phyloP scores from a whole-genome alignment of 2,329 filamentous ascomycete species.

The Periconia digitata region DNA sequence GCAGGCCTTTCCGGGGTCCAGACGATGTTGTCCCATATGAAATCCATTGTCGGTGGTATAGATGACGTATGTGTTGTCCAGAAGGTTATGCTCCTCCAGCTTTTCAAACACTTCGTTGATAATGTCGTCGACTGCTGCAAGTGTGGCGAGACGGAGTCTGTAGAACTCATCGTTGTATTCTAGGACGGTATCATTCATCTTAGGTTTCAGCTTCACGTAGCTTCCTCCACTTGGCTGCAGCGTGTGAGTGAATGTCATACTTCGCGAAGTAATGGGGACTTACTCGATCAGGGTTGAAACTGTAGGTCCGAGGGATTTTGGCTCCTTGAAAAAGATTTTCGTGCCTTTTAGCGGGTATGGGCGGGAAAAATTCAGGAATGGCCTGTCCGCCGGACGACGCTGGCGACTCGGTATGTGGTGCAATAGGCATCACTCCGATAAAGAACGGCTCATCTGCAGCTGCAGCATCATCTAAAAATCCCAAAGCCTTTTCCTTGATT shows the following conservation, averaged over 20 bases:
- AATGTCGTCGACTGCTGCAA: constrained; percentile 58
- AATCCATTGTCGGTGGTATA: constrained; percentile 46
- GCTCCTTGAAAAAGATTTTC: constrained; percentile 61
- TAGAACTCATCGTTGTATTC: constrained; percentile 57
- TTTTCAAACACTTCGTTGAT: constrained; percentile 48
- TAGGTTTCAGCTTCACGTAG: constrained; percentile 49
- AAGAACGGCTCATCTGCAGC: constrained; percentile 64
- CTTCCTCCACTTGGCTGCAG: constrained; percentile 43
- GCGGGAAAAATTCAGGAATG: constrained; percentile 46
- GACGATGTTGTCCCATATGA: constrained; percentile 44
- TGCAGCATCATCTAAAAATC: constrained; percentile 62
- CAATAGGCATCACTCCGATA: constrained; percentile 65
- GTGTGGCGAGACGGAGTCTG: constrained; percentile 49
- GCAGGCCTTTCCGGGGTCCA: constrained; percentile 45
- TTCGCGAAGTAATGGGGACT: constrained; percentile 18
- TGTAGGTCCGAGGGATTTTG: constrained; percentile 61
- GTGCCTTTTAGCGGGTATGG: constrained; percentile 62
- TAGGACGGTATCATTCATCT: constrained; percentile 49
- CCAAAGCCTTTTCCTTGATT: constrained; percentile 59
- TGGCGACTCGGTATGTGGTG: constrained; percentile 63
- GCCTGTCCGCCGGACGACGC: constrained; percentile 20
- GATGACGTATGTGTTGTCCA: constrained; percentile 52
- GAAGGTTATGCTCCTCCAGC: constrained; percentile 44
- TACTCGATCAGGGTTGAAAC: constrained; percentile 63
- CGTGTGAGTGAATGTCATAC: neutral